These are phyloP conservation scores for Nannochloropsis oceanica DNA, from an alignment of 108 stramenopile species.

Conservation along the genomic window DNA sequence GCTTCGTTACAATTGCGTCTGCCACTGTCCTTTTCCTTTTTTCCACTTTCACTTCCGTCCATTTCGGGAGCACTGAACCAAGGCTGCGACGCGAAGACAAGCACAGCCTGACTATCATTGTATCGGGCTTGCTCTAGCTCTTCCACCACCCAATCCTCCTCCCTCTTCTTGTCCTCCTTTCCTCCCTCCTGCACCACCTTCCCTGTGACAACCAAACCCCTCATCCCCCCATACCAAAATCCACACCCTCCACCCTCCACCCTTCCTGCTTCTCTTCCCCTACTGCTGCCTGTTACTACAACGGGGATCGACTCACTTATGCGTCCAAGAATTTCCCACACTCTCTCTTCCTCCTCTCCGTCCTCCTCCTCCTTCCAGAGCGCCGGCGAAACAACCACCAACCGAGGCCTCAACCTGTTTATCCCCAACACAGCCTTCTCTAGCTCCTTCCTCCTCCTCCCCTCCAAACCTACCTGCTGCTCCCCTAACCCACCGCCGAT, in stretches of 20 bases:
- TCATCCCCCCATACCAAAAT: not conserved
- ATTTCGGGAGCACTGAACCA: not conserved
- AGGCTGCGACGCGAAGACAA: not conserved
- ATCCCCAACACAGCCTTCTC: not conserved
- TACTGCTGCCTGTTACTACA: not conserved
- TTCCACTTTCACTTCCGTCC: not conserved
- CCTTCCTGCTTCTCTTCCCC: not conserved
- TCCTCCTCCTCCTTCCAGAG: not conserved
- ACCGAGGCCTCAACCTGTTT: not conserved
- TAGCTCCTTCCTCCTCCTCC: not conserved
- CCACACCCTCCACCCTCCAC: not conserved
- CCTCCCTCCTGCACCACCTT: not conserved
- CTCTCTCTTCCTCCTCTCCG: not conserved
- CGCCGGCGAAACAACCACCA: not conserved
- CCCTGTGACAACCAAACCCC: not conserved
- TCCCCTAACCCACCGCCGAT: not conserved
- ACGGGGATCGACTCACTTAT: not conserved
- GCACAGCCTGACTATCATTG: not conserved
- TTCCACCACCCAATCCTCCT: not conserved
- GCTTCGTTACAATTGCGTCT: too few relatives aligned
- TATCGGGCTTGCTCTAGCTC: not conserved
- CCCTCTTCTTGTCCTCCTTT: not conserved
- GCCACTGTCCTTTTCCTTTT: too few relatives aligned
- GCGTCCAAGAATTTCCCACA: not conserved
- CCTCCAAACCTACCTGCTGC: not conserved